A percentile compares a stretch with the other conserved stretches of the same genome.
These are phyloP conservation scores for Cairneyella variabilis DNA, from an alignment of 495 filamentous ascomycete genomes.

Conservation along the genomic window DNA sequence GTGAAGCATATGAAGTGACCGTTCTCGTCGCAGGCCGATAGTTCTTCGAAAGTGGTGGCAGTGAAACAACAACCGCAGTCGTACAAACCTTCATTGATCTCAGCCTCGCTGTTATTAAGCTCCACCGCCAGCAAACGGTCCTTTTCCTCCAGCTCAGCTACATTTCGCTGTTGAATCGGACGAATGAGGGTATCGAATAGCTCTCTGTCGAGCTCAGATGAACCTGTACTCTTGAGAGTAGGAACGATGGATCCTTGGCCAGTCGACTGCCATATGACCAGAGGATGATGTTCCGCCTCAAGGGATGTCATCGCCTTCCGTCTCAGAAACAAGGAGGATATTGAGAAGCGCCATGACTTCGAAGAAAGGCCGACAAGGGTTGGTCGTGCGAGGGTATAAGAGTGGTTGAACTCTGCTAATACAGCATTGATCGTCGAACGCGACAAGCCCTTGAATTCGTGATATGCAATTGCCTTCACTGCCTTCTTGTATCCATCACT, in stretches of 20 bases:
- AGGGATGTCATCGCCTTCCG: slow-evolving; percentile 56
- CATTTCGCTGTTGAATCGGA: slow-evolving; percentile 54
- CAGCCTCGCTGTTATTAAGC: slow-evolving; percentile 74
- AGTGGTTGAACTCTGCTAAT: slow-evolving; percentile 86
- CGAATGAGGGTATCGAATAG: slow-evolving; percentile 62
- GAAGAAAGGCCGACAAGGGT: slow-evolving; percentile 69
- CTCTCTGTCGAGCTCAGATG: slow-evolving; percentile 75
- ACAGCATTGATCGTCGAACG: slow-evolving; percentile 81
- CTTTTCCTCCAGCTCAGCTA: slow-evolving; percentile 51
- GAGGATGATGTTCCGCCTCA: slow-evolving; percentile 53
- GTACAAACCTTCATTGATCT: slow-evolving; percentile 62
- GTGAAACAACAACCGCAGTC: slow-evolving; percentile 92
- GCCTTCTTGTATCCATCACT: slow-evolving; percentile 67
- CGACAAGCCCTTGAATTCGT: slow-evolving; percentile 81
- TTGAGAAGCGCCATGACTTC: slow-evolving; percentile 81
- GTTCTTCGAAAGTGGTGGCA: slow-evolving; percentile 73
- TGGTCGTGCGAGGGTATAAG: slow-evolving; percentile 72
- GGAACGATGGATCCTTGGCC: slow-evolving; percentile 48
- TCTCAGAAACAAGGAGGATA: slow-evolving; percentile 69
- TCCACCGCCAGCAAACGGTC: slow-evolving; percentile 63
- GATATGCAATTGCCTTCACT: slow-evolving; percentile 54
- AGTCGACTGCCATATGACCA: slow-evolving; percentile 60
- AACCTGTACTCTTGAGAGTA: slow-evolving; percentile 65
- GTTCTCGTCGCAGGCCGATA: slow-evolving; percentile 64
- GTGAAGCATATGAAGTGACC: slow-evolving; percentile 83